These are phyloP conservation scores for Fusarium zealandicum DNA, from an alignment of 2,329 filamentous ascomycete genomes.

Conservation along the genomic window DNA sequence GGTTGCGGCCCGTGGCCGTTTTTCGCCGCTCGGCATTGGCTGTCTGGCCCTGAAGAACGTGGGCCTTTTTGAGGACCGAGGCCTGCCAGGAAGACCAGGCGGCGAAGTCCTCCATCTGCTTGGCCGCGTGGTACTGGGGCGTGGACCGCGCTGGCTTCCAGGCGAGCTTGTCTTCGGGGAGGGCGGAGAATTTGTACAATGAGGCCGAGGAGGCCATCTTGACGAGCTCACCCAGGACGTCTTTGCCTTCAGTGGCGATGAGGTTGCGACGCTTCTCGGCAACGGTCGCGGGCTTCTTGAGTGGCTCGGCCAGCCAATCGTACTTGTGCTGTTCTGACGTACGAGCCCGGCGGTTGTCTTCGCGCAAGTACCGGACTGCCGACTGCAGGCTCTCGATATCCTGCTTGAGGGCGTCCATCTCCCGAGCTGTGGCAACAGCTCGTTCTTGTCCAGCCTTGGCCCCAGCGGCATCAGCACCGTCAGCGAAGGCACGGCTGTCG, in stretches of 20 bases:
- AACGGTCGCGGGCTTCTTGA: slow-evolving; percentile 55
- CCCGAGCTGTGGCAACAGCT: slow-evolving; percentile 72
- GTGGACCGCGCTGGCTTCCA: slow-evolving; percentile 72
- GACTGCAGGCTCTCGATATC: slow-evolving; percentile 71
- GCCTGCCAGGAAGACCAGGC: slow-evolving; percentile 66
- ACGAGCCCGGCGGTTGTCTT: slow-evolving; percentile 70
- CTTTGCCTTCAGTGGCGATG: slow-evolving; percentile 67
- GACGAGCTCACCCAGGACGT: slow-evolving; percentile 70
- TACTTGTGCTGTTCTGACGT: slow-evolving; percentile 61
- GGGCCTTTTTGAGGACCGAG: slow-evolving; percentile 61
- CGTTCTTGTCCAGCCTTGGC: slow-evolving; percentile 69
- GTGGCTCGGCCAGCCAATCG: slow-evolving; percentile 69
- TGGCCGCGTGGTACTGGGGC: slow-evolving; percentile 71
- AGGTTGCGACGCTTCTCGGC: slow-evolving; percentile 58
- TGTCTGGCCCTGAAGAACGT: slow-evolving; percentile 45
- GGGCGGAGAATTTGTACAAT: slow-evolving; percentile 64
- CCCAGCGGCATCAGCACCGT: slow-evolving; percentile 57
- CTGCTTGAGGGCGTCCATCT: slow-evolving; percentile 74
- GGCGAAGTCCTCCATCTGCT: slow-evolving; percentile 70
- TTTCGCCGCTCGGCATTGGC: slow-evolving; percentile 36
- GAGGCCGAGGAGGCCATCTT: slow-evolving; percentile 63
- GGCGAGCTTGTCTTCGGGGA: slow-evolving; percentile 66
- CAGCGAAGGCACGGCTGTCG: slow-evolving; percentile 64
- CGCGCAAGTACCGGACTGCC: slow-evolving; percentile 71
- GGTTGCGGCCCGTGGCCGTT: slow-evolving; percentile 41